Evolutionary conservation across 2,329 filamentous ascomycete genomes (phyloP).

Genomic region (Purpureocillium lavendulum): DNA sequence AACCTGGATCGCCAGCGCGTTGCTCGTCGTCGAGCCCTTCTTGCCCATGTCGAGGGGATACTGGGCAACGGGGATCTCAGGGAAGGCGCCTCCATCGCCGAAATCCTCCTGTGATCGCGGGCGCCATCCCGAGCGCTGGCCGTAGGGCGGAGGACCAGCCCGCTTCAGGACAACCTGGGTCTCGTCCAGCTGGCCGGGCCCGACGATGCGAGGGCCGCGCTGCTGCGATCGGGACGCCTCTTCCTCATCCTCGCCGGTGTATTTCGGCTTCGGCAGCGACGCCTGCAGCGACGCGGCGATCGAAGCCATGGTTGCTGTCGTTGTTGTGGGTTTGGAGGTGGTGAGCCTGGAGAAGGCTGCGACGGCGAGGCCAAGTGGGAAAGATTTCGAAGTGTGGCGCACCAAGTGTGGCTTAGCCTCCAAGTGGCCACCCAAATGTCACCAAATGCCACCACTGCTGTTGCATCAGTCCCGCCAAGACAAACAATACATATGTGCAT

Average conservation of each 20-base stretch:
- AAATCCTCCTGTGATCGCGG: conserved; percentile 85
- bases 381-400: conserved; percentile 23
- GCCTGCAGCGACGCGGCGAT: conserved; percentile 65
- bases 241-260: conserved; percentile 84
- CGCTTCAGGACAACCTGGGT: conserved; percentile 78
- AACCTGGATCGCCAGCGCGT: conserved; percentile 87
- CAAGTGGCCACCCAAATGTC: no score
- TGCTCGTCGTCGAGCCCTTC: conserved; percentile 64
- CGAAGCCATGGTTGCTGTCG: conserved; percentile 45
- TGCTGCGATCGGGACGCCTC: conserved; percentile 62
- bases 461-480: no score
- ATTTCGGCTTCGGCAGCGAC: conserved; percentile 81
- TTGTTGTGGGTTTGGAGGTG: conserved; percentile 9
- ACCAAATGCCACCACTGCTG: no score
- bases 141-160: conserved; percentile 79
- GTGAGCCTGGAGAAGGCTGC: conserved; percentile 10
- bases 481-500: no score
- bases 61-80: conserved; percentile 86
- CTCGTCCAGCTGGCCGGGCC: conserved; percentile 71
- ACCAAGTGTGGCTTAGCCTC: conserved; percentile 19
- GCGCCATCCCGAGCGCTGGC: conserved; percentile 81
- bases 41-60: conserved; percentile 94
- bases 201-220: conserved; percentile 75
- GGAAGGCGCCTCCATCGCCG: conserved; percentile 92
- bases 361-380: conserved; percentile 5